phyloP scores from a whole-genome alignment of 352 stramenopile species.

The Pythium catenulatum region DNA sequence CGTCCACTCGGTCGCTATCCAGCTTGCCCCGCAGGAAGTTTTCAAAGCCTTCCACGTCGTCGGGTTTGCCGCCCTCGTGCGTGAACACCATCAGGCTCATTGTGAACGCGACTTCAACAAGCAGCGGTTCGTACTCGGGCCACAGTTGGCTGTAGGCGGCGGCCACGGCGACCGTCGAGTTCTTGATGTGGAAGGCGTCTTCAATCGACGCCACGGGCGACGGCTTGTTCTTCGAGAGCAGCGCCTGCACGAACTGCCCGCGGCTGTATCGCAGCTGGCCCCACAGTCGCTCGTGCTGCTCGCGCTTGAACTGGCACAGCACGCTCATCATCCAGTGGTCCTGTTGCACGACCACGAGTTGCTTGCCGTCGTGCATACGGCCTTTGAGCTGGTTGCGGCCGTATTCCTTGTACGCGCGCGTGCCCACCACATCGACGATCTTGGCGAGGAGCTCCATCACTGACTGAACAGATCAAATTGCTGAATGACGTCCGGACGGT shows the following conservation, averaged over 20 bases:
- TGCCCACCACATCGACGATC: too few relatives aligned
- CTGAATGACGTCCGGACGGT: too few relatives aligned
- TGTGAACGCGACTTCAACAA: neutral
- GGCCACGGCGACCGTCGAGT: neutral
- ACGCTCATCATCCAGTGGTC: neutral
- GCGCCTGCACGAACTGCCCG: neutral
- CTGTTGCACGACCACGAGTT: neutral
- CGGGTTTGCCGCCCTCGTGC: neutral
- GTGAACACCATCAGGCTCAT: neutral
- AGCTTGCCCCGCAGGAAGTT: neutral
- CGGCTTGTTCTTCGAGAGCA: neutral
- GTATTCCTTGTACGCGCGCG: too few relatives aligned
- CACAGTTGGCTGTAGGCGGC: neutral
- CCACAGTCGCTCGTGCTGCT: neutral
- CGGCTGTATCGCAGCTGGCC: too few relatives aligned
- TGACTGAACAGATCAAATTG: too few relatives aligned
- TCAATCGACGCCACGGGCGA: neutral
- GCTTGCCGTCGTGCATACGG: too few relatives aligned
- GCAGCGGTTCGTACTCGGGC: neutral
- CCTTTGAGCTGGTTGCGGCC: too few relatives aligned
- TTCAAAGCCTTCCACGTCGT: neutral
- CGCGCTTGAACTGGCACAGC: neutral
- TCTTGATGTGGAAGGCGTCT: neutral
- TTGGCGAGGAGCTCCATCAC: too few relatives aligned
- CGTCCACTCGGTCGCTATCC: neutral